phyloP scores from a whole-genome alignment of 1,139 yeast species.

The Saccharomycopsis crataegensis region DNA sequence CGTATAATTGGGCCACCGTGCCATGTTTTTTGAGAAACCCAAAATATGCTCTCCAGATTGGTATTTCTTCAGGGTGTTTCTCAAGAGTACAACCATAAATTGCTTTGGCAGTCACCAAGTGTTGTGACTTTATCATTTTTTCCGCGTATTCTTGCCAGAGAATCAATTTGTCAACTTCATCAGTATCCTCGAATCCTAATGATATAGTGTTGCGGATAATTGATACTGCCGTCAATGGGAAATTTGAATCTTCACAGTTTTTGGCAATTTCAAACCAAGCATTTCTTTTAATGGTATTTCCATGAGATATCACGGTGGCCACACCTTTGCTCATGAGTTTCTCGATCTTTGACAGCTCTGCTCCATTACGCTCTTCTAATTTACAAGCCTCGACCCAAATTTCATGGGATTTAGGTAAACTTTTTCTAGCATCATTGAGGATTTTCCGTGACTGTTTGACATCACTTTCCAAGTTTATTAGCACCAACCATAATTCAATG shows the following conservation, averaged over 20 bases:
- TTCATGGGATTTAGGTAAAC: slow-evolving; percentile 41
- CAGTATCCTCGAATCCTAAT: neutral
- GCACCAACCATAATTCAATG: slow-evolving; percentile 58
- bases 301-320: slow-evolving; percentile 32
- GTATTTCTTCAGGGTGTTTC: slow-evolving; percentile 40
- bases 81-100: slow-evolving; percentile 43
- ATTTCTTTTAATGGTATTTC: slow-evolving; percentile 28
- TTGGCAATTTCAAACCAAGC: slow-evolving; percentile 46
- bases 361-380: slow-evolving; percentile 53
- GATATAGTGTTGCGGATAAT: slow-evolving; percentile 27
- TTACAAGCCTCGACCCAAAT: slow-evolving; percentile 71
- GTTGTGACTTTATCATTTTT: slow-evolving; percentile 26
- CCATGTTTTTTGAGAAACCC: slow-evolving; percentile 35
- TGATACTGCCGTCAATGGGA: slow-evolving; percentile 23
- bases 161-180: slow-evolving; percentile 16
- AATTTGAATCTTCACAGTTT: slow-evolving; percentile 30
- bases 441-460: slow-evolving; percentile 42
- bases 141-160: slow-evolving; percentile 33
- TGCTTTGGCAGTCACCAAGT: slow-evolving; percentile 35
- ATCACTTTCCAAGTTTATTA: slow-evolving; percentile 38
- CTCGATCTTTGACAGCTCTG: slow-evolving; percentile 33
- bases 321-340: slow-evolving; percentile 48
- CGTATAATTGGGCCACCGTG: slow-evolving; percentile 32
- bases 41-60: slow-evolving; percentile 51
- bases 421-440: slow-evolving; percentile 54